Base-by-base conservation (phyloP, 352 stramenopile genomes). In the Saprolegnia parasitica region DNA sequence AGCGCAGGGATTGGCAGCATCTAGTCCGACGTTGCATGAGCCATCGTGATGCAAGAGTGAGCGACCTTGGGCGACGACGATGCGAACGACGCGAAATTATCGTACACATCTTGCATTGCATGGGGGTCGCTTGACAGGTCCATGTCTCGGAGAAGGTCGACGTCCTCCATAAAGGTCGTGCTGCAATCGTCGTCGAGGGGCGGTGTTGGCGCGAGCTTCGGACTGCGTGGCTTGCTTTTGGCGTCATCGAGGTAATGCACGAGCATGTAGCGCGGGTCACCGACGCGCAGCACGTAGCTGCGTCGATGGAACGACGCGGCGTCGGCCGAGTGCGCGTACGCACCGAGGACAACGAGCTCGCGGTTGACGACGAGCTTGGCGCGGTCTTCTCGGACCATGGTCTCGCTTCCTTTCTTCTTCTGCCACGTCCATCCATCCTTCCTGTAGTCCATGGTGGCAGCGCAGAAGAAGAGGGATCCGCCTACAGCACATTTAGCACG, bases 221-320 rank as follows among this genome's bases (percentile, higher is more conserved):
- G 55, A 24, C 32, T 58, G 16, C 47, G n/a, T 13, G 16, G 35
- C 37, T 74, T 72, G 72, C 90, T 93, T 71, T 88, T 76, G 4
- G 76, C 68, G 74, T 93, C 84, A 42, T 94, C 83, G 73, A 95
- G 90, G 76, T 95, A 95, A 64, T 95, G 87, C 3, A 95, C 87
- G n/a, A 95, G 83, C 23, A 95, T 79, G 40, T 93, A 78, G 39
- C 79, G 76, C 23, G 86, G 76, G 13, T 87, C 77, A 1, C 76
- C 81, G 66, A 91, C 83, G 35, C 87, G 83, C 49, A 95, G 67
- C 10, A 77, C 82, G 67, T 95, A 95, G 71, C 81, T 91, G n/a
- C 87, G 83, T 24, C 87, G 77, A 73, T 95, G 87, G 63, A 95
- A 95, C 3, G 83, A 90, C 85, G 92, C 46, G 26, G 13, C 79